Evolutionary conservation across 129 eudicot genomes (phyloP).

Genomic region (Kitagawia praeruptora): DNA sequence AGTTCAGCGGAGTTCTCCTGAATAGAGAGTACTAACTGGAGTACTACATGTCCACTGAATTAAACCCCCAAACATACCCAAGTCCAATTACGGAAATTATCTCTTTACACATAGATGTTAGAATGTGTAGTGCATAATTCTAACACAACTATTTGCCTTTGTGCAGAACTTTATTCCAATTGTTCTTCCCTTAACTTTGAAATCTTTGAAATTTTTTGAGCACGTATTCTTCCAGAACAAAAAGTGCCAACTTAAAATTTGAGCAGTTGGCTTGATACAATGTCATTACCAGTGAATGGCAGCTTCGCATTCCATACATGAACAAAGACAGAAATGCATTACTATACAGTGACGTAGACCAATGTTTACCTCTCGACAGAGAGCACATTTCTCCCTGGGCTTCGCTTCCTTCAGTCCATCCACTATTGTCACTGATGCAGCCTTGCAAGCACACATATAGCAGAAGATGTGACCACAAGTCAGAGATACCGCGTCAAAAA

Average conservation of each 20-base stretch:
- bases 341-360: background rate
- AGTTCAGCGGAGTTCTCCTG: too few relatives aligned
- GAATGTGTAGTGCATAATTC: background rate
- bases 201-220: background rate
- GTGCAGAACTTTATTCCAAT: background rate
- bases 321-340: background rate
- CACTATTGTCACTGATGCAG: constrained; percentile 76
- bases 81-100: background rate
- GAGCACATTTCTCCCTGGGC: constrained; percentile 60
- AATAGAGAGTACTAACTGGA: too few relatives aligned
- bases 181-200: background rate
- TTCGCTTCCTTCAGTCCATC: constrained; percentile 63
- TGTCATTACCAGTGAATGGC: background rate
- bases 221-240: background rate
- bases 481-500: constrained; percentile 82
- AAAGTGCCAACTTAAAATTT: background rate
- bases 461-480: constrained; percentile 89
- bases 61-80: background rate
- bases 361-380: constrained; percentile 64
- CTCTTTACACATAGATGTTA: background rate
- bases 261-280: background rate
- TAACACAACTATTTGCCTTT: background rate
- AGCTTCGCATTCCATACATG: background rate
- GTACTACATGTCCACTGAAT: too few relatives aligned
- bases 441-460: constrained; percentile 84